A percentile compares a stretch with the other conserved stretches of the same genome.
phyloP scores from a whole-genome alignment of 2,329 filamentous ascomycete species.

The Aureobasidium sp. region DNA sequence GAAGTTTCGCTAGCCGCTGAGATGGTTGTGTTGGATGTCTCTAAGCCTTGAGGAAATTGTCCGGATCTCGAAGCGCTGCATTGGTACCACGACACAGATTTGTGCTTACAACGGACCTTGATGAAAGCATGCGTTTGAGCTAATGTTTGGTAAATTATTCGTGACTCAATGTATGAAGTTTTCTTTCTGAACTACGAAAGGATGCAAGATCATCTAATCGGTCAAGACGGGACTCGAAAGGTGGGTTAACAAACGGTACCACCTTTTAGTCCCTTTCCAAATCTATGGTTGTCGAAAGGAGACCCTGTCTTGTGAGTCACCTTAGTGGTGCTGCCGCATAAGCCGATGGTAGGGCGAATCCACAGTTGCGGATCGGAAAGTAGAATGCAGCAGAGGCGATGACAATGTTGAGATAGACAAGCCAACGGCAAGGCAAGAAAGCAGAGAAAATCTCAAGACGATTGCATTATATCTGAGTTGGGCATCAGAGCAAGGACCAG shows the following conservation, averaged over 20 bases:
- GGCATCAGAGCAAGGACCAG: background rate
- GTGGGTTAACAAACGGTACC: background rate
- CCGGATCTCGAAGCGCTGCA: background rate
- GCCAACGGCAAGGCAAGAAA: too few relatives aligned
- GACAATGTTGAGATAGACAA: too few relatives aligned
- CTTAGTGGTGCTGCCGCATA: background rate
- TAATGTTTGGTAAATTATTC: background rate
- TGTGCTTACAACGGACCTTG: background rate
- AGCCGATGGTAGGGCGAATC: background rate
- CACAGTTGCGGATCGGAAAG: background rate
- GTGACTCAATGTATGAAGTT: background rate
- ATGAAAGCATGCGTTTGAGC: background rate
- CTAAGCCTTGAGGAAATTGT: background rate
- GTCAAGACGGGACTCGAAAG: too few relatives aligned
- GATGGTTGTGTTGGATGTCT: conserved; percentile 7
- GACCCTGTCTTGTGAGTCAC: background rate
- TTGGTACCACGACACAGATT: background rate
- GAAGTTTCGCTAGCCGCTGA: conserved; percentile 3
- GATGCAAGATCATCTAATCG: background rate
- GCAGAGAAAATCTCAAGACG: background rate
- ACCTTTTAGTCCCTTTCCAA: background rate
- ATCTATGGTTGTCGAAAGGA: background rate
- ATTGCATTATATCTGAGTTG: background rate
- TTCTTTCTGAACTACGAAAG: background rate
- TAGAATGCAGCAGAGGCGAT: background rate